A percentile compares a stretch with the other conserved stretches of the same genome.
Conservation (phyloP, 805 yeast genomes). For the Wickerhamiella spandovensis region DNA sequence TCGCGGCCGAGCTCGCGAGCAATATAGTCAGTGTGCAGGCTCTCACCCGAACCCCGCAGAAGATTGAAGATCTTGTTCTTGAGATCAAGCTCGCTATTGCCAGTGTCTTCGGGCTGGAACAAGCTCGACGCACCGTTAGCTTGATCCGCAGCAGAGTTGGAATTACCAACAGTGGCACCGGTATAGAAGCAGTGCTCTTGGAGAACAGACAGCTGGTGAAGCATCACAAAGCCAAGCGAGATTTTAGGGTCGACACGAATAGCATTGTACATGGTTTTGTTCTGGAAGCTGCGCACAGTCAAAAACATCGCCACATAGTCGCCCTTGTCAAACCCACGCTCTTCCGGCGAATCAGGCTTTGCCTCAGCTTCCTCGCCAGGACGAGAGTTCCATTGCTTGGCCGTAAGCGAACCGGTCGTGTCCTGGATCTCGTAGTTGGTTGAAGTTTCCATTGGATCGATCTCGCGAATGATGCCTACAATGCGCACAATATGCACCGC, state of each 20-base stretch:
- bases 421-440: constrained; percentile 43
- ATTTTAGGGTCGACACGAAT: constrained; percentile 35
- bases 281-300: constrained; percentile 34
- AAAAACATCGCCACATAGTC: constrained; percentile 40
- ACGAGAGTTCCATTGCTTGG: constrained; percentile 36
- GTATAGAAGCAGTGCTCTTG: constrained; percentile 29
- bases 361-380: constrained; percentile 22
- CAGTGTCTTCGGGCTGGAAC: neutral
- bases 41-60: constrained; percentile 7
- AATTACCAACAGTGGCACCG: constrained; percentile 11
- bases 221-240: neutral
- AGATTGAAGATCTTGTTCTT: constrained; percentile 7
- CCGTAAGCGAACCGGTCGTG: constrained; percentile 49
- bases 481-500: constrained; percentile 41
- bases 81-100: constrained; percentile 1
- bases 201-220: constrained; percentile 17
- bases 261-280: constrained; percentile 37
- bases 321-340: constrained; percentile 23
- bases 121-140: neutral
- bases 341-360: constrained; percentile 1
- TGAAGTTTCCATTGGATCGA: constrained; percentile 34
- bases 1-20: constrained; percentile 8
- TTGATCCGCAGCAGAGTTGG: neutral
- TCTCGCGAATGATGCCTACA: constrained; percentile 44
- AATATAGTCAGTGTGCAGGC: constrained; percentile 7